Percentiles rank a stretch among this genome's conserved stretches.
These are phyloP conservation scores for Dipteronia sinensis DNA, from an alignment of 345 rosid species.

Conservation along the genomic window DNA sequence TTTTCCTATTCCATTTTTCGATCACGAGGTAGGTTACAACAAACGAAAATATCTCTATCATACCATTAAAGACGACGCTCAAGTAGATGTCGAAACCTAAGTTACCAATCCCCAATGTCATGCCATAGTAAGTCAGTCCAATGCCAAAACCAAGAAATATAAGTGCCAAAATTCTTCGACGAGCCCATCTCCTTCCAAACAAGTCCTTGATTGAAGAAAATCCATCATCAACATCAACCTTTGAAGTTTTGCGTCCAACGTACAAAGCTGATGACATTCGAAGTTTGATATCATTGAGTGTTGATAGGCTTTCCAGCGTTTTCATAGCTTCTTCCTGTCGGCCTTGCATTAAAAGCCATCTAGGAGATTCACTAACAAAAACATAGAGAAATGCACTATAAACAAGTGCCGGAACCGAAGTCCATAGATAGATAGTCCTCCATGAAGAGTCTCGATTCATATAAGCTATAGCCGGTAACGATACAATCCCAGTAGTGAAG, in stretches of 20 bases:
- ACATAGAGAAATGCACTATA: conserved; percentile 34
- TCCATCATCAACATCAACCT: not conserved
- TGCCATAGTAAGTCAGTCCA: conserved; percentile 49
- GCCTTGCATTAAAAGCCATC: conserved; percentile 62
- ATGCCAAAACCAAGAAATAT: conserved; percentile 45
- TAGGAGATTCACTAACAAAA: conserved; percentile 52
- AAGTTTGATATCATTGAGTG: conserved; percentile 6
- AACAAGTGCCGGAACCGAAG: conserved; percentile 36
- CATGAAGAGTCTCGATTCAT: conserved; percentile 23
- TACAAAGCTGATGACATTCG: not conserved
- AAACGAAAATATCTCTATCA: conserved; percentile 44
- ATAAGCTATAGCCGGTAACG: conserved; percentile 42
- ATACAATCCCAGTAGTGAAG: conserved; percentile 52
- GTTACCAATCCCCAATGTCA: conserved; percentile 48
- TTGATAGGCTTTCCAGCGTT: conserved; percentile 19
- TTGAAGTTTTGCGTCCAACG: not conserved
- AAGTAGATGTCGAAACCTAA: conserved; percentile 38
- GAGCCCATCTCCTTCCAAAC: conserved; percentile 27
- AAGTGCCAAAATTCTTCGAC: conserved; percentile 18
- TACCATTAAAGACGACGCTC: conserved; percentile 42
- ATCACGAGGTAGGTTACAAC: conserved; percentile 33
- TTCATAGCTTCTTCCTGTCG: conserved; percentile 37
- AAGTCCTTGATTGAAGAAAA: conserved; percentile 27
- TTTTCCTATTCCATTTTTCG: conserved; percentile 38
- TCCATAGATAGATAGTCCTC: conserved; percentile 51